Base-by-base conservation (phyloP, 441 rosid genomes). In the Theobroma grandiflorum region DNA sequence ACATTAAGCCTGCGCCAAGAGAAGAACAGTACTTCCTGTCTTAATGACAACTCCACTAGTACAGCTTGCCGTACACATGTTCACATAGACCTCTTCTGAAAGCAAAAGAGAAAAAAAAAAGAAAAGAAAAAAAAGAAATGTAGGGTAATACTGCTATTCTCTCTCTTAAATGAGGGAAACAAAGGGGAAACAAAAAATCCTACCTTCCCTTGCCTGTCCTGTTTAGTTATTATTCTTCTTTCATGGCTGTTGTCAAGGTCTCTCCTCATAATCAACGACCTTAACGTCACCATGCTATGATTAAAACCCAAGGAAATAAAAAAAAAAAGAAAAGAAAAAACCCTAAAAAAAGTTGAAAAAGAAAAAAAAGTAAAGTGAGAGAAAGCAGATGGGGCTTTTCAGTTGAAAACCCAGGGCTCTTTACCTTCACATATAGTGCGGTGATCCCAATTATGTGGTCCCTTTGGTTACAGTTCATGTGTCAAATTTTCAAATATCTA, bases 381-480 rank as follows among this genome's bases (percentile, higher is more conserved):
- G 47, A 12, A 67, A 61, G 42, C 57, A 43, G 55, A 55, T 57
- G 45, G 55, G 33, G 1, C 26, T 67, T 52, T 78, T 70, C 45
- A 26, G 22, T 68, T 68, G 79, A 70, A 62, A 71, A 8, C 42
- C 63, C 20, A 62, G 59, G 20, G 15, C 55, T 64, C 31, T 35
- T 79, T 55, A 35, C 73, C 66, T 80, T 79, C 89, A 74, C 92
- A 81, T 79, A 86, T 82, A 85, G 88, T 87, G 92, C 85, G 86
- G 8, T 73, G 79, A 83, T n/a, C 78, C 85, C 73, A 61, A 76
- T 55, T 52, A 15, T 55, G 74, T 50, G 83, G 85, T 66, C 86
- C 82, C 81, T 63, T 78, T 22, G 16, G 10, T 43, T 16, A 15
- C 45, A 18, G 33, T 31, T 63, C 65, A 31, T 26, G 7, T 6